A percentile compares a stretch with the other conserved stretches of the same genome.
These are phyloP conservation scores for Lipomyces kockii DNA, from an alignment of 805 yeast genomes.

Conservation along the genomic window DNA sequence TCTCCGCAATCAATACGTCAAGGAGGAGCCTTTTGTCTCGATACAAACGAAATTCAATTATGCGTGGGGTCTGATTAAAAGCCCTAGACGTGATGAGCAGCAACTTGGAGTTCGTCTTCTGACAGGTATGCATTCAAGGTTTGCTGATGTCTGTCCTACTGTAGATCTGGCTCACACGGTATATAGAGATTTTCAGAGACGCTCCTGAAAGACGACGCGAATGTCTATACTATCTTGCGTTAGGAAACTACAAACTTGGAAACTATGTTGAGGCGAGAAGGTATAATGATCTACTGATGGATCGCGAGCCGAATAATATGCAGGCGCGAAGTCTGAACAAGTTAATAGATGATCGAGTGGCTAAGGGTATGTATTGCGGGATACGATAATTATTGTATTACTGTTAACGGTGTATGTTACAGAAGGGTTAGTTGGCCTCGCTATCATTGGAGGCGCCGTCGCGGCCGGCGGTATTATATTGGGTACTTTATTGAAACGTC, in stretches of 20 bases:
- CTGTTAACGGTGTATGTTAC: neutral
- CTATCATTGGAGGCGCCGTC: constrained; percentile 80
- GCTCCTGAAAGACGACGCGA: constrained; percentile 86
- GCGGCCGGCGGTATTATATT: constrained; percentile 78
- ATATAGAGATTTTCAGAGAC: constrained; percentile 58
- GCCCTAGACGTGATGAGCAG: constrained; percentile 64
- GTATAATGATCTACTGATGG: constrained; percentile 76
- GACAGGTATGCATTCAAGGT: constrained; percentile 49
- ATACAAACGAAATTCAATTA: constrained; percentile 88
- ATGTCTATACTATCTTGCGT: constrained; percentile 80
- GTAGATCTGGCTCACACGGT: neutral
- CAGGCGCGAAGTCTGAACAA: constrained; percentile 76
- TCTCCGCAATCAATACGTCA: constrained; percentile 72
- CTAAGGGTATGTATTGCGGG: constrained; percentile 50
- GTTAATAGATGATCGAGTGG: constrained; percentile 81
- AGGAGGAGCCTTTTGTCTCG: constrained; percentile 79
- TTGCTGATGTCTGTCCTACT: neutral
- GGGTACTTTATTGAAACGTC: constrained; percentile 41
- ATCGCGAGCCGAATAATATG: constrained; percentile 80
- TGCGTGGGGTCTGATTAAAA: constrained; percentile 94
- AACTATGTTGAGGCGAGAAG: constrained; percentile 85
- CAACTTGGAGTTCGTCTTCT: constrained; percentile 78
- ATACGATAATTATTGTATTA: neutral
- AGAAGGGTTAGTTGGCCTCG: constrained; percentile 88
- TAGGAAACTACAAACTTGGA: constrained; percentile 87